These are phyloP conservation scores for Salvia splendens DNA, from an alignment of 257 asterid species.

Conservation along the genomic window DNA sequence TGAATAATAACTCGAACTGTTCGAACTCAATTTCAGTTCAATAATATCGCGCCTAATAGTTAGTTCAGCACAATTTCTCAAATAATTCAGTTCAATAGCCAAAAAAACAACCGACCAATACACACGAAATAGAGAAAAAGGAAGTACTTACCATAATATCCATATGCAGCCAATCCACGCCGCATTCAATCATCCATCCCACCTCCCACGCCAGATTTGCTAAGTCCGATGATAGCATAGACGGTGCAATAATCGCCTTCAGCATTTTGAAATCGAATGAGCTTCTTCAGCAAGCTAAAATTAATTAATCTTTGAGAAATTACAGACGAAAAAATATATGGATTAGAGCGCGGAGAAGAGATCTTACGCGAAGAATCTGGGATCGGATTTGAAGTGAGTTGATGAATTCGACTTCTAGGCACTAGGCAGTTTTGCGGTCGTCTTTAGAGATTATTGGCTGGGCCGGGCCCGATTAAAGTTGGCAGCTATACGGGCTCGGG, in stretches of 20 bases:
- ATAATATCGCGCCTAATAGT: no score
- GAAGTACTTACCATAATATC: conserved; percentile 70
- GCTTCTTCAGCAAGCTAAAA: background rate
- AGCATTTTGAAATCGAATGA: conserved; percentile 47
- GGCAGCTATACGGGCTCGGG: no score
- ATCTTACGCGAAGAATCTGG: no score
- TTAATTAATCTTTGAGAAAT: no score
- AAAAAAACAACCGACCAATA: background rate
- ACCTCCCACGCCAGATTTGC: conserved; percentile 94
- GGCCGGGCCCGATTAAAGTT: no score
- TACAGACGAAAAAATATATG: no score
- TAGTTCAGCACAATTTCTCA: background rate
- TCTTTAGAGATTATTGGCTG: no score
- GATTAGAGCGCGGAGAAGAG: no score
- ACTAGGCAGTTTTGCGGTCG: no score
- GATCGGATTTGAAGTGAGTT: no score
- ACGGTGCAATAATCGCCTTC: conserved; percentile 78
- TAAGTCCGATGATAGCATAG: conserved; percentile 92
- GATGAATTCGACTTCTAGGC: no score
- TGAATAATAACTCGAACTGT: background rate
- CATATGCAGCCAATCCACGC: conserved; percentile 99
- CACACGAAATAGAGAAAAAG: background rate
- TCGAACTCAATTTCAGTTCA: background rate
- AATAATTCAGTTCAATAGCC: conserved; percentile 6
- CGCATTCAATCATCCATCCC: conserved; percentile 65